phyloP scores from a whole-genome alignment of 2,329 filamentous ascomycete species.

The Gyromitra esculenta region DNA sequence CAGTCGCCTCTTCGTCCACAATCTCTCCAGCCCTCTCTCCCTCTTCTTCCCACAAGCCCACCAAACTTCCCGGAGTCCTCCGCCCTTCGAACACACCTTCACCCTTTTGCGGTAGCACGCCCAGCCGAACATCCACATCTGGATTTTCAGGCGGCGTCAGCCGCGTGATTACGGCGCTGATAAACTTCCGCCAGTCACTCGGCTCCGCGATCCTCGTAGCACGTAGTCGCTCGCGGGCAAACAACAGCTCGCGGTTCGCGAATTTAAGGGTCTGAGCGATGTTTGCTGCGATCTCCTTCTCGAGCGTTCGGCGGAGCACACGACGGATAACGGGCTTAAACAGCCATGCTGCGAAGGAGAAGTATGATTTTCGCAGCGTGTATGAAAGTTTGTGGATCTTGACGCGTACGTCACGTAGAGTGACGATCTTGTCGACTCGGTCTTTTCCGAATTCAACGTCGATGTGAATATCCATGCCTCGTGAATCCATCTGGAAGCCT shows the following conservation, averaged over 20 bases:
- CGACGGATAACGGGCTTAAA: conserved; percentile 85
- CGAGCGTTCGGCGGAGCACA: conserved; percentile 79
- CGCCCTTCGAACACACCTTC: conserved; percentile 79
- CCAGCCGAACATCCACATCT: conserved; percentile 78
- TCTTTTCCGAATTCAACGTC: conserved; percentile 85
- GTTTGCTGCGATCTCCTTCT: conserved; percentile 77
- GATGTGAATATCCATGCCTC: conserved; percentile 84
- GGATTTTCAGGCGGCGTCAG: conserved; percentile 77
- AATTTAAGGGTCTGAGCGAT: conserved; percentile 76
- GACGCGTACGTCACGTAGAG: conserved; percentile 78
- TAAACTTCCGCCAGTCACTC: conserved; percentile 77
- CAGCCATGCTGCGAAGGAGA: conserved; percentile 81
- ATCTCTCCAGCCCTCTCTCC: conserved; percentile 74
- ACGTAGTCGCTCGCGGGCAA: conserved; percentile 83
- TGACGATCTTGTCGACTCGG: conserved; percentile 80
- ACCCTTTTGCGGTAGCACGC: conserved; percentile 69
- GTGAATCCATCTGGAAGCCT: conserved; percentile 83
- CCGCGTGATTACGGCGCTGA: conserved; percentile 78
- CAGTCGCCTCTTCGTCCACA: conserved; percentile 76
- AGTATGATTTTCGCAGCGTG: conserved; percentile 76
- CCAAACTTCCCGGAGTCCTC: conserved; percentile 88
- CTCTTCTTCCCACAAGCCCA: conserved; percentile 89
- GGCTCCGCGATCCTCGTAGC: conserved; percentile 86
- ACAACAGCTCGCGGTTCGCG: conserved; percentile 85
- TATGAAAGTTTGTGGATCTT: conserved; percentile 89